These are phyloP conservation scores for Hypoxylon sp. DNA, from an alignment of 2,329 filamentous ascomycete species.

Conservation along the genomic window DNA sequence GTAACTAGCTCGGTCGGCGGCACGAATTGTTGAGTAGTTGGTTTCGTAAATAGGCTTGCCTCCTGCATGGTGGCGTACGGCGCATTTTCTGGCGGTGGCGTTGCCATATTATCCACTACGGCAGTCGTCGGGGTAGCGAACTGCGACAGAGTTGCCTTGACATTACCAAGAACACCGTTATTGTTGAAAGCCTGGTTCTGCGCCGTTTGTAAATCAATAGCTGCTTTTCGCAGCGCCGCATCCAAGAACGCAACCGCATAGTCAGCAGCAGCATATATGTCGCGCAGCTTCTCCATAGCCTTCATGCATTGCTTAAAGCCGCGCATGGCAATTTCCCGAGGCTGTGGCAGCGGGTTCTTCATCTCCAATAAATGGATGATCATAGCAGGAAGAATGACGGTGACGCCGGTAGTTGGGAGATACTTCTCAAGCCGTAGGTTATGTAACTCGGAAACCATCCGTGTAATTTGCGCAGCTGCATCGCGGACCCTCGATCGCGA, in stretches of 20 bases:
- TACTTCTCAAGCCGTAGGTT: constrained; percentile 80
- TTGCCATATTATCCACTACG: constrained; percentile 55
- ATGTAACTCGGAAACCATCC: constrained; percentile 84
- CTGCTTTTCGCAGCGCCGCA: constrained; percentile 88
- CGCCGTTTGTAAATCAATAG: constrained; percentile 74
- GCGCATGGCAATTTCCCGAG: constrained; percentile 79
- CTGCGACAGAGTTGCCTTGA: constrained; percentile 46
- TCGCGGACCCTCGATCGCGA: constrained; percentile 87
- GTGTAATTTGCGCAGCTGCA: constrained; percentile 87
- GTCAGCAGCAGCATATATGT: constrained; percentile 94
- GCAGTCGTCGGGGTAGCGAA: constrained; percentile 41
- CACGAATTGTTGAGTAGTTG: constrained; percentile 32
- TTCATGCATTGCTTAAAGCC: constrained; percentile 94
- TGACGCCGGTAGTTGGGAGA: constrained; percentile 90
- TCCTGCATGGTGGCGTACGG: constrained; percentile 61
- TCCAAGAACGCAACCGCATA: constrained; percentile 97
- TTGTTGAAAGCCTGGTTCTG: constrained; percentile 48
- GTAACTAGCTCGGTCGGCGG: constrained; percentile 41
- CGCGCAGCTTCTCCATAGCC: constrained; percentile 87
- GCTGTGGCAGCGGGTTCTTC: constrained; percentile 82
- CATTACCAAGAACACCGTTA: constrained; percentile 41
- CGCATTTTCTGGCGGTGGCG: constrained; percentile 68
- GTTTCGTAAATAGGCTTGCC: constrained; percentile 45
- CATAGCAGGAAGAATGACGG: constrained; percentile 90
- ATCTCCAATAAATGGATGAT: constrained; percentile 95